Evolutionary conservation across 2,329 filamentous ascomycete species (phyloP).

Genomic region (Diplodia mutila): DNA sequence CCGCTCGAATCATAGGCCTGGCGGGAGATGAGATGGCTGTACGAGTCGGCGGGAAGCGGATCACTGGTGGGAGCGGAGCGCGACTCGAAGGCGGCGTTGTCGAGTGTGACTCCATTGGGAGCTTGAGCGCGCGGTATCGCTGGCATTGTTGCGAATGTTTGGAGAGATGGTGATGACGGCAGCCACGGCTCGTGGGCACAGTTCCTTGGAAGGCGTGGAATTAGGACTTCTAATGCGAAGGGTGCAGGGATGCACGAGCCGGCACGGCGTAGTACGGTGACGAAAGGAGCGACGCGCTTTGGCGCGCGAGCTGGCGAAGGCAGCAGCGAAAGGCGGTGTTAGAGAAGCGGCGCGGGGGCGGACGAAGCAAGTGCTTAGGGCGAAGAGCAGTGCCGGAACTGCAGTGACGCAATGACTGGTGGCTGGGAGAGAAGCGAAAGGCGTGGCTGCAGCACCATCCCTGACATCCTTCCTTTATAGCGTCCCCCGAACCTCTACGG

Average conservation of each 20-base stretch:
- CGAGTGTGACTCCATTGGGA: background rate
- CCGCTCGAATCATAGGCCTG: slow-evolving; percentile 34
- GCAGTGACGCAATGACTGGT: slow-evolving; percentile 17
- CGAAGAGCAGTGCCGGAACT: background rate
- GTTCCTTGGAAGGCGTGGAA: background rate
- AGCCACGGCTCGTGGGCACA: background rate
- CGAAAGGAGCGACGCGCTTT: background rate
- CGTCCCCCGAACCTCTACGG: background rate
- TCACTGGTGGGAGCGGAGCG: background rate
- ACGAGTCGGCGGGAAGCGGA: background rate
- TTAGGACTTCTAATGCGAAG: background rate
- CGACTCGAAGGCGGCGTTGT: background rate
- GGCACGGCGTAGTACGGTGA: background rate
- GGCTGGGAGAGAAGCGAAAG: slow-evolving; percentile 9
- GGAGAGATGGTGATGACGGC: background rate
- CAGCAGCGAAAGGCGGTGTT: background rate
- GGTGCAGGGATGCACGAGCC: background rate
- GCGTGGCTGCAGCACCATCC: background rate
- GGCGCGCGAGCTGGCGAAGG: background rate
- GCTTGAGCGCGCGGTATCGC: background rate
- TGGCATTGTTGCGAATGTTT: slow-evolving; percentile 14
- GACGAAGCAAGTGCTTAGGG: background rate
- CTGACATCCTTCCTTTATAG: background rate
- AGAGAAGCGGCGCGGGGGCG: background rate
- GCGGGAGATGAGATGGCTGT: slow-evolving; percentile 13